Base-by-base conservation (phyloP, 2,329 filamentous ascomycete genomes). In the Massarina eburnea region DNA sequence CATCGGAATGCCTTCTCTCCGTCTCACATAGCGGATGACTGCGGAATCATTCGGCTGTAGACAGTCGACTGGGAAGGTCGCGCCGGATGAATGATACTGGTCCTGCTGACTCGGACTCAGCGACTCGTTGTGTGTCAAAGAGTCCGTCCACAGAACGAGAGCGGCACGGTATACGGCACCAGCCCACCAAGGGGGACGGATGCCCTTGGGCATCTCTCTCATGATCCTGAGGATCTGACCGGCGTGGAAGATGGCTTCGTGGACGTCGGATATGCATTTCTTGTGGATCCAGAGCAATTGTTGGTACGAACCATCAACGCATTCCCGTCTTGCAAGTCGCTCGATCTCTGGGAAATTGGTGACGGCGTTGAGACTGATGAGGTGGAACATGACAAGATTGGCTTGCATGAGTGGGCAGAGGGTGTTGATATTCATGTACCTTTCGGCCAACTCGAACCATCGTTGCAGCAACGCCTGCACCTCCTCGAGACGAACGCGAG, bases 161-260 rank as follows among this genome's bases (percentile, higher is more conserved):
- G 62, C 50, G 32, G 78, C 84, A n/a, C 86, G 81, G 62, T 89
- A 88, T 32, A 88, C 72, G 3, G 84, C 85, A 1, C 78, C 80
- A n/a, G 82, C 73, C 85, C 85, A 89, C 85, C 85, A 89, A 29
- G 78, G 80, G 5, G 85, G 85, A 18, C 83, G 78, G 3, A 80
- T 74, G 39, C 82, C 78, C 22, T 72, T 70, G 2, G 81, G 77
- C 79, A 88, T 86, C 12, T 73, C 71, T 6, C 79, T 74, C 30
- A 88, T 68, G 9, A 86, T 73, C 3, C 82, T 77, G 34, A 86
- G 71, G 3, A 88, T 78, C 66, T 89, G 85, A 1, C 84, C 84
- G 50, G 81, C 83, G 62, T 88, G 85, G 65, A 83, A 83, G 39
- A 85, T 71, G 17, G 83, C 79, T 57, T 87, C 82, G 55, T 83